Base-by-base conservation (phyloP, 306 rosid species). In the Glycine soja region DNA sequence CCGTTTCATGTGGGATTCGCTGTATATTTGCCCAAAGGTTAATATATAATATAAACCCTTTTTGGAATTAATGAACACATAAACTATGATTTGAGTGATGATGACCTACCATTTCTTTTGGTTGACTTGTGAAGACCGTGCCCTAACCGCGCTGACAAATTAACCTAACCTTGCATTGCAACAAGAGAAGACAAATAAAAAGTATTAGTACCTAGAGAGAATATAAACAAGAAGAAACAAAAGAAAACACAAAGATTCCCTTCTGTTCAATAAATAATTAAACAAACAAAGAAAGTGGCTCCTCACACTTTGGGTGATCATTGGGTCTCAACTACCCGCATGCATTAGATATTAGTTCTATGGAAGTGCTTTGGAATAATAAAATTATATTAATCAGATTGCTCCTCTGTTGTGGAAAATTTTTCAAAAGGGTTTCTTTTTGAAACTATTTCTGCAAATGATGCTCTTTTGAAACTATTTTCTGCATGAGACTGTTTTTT, bases 241-340 rank as follows among this genome's bases (percentile, higher is more conserved):
- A 72, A 58, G 75, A 75, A 81, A 34, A 42, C 24, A 7, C 51
- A 57, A 74, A 82, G 81, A 78, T 81, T 85, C 86, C 66, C 67
- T 65, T 46, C 30, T 10, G 82, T 73, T 70, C 8, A 46, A 63
- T 24, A 70, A 61, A 75, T 10, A 68, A 65, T 59, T 0, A 77
- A 63, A 71, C 4, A 38, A 36, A 36, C 10, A 48, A 11, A 10
- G 30, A 34, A 64, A 72, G 63, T 74, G 71, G 57, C 70, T 85
- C 79, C 86, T 82, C 83, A 72, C 58, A 81, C 52, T 63, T 62
- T 40, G 85, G 88, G 74, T 42, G 81, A 81, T 85, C 88, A 81
- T 85, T 85, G 61, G 76, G 80, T 77, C 72, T 81, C 82, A 56
- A 76, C 61, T 58, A 12, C 42, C 24, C 70, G 75, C 82, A 62